A percentile compares a stretch with the other conserved stretches of the same genome.
Evolutionary conservation across 1,284 basidiomycete genomes (phyloP).

Genomic region (Irpex rosettiformis): DNA sequence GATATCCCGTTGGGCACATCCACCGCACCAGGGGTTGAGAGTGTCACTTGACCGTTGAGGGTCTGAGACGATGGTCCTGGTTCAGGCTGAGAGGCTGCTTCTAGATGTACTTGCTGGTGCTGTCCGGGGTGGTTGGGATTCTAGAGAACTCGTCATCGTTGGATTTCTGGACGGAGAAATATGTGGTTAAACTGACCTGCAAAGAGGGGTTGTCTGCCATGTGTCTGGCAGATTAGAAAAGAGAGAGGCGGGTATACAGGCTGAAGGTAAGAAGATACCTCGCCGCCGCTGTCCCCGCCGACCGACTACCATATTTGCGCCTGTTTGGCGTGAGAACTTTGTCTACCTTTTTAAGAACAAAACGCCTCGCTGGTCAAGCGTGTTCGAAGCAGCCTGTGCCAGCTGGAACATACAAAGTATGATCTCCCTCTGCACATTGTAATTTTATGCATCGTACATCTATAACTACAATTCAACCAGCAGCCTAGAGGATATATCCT

Average conservation of each 20-base stretch:
- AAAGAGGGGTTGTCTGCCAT: conserved; percentile 26
- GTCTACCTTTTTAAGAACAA: conserved; percentile 4
- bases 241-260: conserved; percentile 26
- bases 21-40: conserved; percentile 13
- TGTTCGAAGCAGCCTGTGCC: background rate
- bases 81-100: conserved; percentile 26
- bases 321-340: conserved; percentile 17
- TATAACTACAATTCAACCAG: too few species aligned
- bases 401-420: background rate
- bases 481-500: too few species aligned
- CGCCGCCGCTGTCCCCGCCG: conserved; percentile 16
- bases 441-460: too few species aligned
- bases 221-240: conserved; percentile 26
- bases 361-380: conserved; percentile 1
- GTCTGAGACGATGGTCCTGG: conserved; percentile 20
- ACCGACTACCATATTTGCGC: conserved; percentile 14
- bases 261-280: conserved; percentile 24
- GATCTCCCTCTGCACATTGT: background rate
- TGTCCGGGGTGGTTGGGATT: conserved; percentile 6
- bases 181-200: conserved; percentile 5
- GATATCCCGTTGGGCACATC: conserved; percentile 22
- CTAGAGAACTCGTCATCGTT: background rate
- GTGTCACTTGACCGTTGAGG: conserved; percentile 15
- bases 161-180: background rate
- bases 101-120: conserved; percentile 19